These are phyloP conservation scores for Xylaria sp. DNA, from an alignment of 2,329 filamentous ascomycete species.

Conservation along the genomic window DNA sequence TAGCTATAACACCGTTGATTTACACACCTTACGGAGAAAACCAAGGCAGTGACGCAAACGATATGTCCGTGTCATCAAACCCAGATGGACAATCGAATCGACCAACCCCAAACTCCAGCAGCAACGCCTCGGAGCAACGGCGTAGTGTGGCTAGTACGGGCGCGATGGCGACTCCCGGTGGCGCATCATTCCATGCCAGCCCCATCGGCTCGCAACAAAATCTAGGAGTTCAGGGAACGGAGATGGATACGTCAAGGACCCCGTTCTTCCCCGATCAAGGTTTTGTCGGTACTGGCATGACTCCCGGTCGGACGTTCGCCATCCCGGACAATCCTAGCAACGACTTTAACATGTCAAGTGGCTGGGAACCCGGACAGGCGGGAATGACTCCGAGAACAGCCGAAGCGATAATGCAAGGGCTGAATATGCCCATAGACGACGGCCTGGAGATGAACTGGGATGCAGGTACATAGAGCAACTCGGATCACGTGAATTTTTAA, in stretches of 20 bases:
- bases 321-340: conserved; percentile 53
- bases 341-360: conserved; percentile 56
- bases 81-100: conserved; percentile 60
- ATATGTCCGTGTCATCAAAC: conserved; percentile 61
- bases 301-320: conserved; percentile 50
- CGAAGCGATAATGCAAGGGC: conserved; percentile 65
- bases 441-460: conserved; percentile 67
- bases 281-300: conserved; percentile 54
- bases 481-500: conserved; percentile 3
- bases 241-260: conserved; percentile 52
- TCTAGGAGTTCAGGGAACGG: conserved; percentile 49
- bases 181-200: conserved; percentile 63
- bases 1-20: conserved; percentile 31
- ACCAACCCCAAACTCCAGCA: conserved; percentile 70
- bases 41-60: conserved; percentile 58
- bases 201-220: conserved; percentile 59
- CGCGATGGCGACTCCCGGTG: conserved; percentile 52
- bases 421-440: conserved; percentile 68
- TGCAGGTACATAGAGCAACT: conserved; percentile 39
- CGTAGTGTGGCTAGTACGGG: conserved; percentile 45
- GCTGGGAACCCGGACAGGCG: conserved; percentile 58
- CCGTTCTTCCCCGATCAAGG: conserved; percentile 54
- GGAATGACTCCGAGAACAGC: conserved; percentile 64
- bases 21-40: conserved; percentile 53
- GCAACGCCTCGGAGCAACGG: conserved; percentile 57